Evolutionary conservation across 306 rosid species (phyloP).

Genomic region (Cucumis cinereus): DNA sequence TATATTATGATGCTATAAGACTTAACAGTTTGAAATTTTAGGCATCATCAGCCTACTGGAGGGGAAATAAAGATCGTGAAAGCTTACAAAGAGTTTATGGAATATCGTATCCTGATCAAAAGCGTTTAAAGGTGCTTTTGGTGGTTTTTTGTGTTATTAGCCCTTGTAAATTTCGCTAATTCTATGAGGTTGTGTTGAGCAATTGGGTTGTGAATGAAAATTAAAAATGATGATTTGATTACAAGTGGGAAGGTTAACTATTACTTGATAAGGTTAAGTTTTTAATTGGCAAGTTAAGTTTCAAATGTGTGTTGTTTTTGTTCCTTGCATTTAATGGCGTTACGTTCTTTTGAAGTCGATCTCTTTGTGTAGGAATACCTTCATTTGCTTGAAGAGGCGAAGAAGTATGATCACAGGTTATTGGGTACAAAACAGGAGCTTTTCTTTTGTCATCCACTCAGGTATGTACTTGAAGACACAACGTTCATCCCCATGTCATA

Average conservation of each 20-base stretch:
- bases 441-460: constrained; percentile 79
- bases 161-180: not conserved
- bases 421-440: constrained; percentile 90
- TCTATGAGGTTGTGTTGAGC: not conserved
- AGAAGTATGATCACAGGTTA: constrained; percentile 83
- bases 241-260: not conserved
- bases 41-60: constrained; percentile 99
- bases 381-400: constrained; percentile 69
- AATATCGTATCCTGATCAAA: constrained; percentile 89
- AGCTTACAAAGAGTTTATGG: constrained; percentile 96
- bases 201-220: not conserved
- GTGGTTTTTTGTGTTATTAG: not conserved
- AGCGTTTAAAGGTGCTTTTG: constrained; percentile 63
- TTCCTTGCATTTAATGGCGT: not conserved
- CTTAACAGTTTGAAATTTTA: constrained; percentile 23
- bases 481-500: not conserved
- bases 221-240: not conserved
- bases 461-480: constrained; percentile 26
- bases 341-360: constrained; percentile 3
- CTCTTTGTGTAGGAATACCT: constrained; percentile 45
- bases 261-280: not conserved
- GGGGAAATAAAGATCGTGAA: constrained; percentile 84
- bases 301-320: not conserved
- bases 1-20: not conserved
- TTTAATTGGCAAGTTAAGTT: not conserved